Conservation (phyloP, 169 alveolate genomes). For the Plasmodium vivax region DNA sequence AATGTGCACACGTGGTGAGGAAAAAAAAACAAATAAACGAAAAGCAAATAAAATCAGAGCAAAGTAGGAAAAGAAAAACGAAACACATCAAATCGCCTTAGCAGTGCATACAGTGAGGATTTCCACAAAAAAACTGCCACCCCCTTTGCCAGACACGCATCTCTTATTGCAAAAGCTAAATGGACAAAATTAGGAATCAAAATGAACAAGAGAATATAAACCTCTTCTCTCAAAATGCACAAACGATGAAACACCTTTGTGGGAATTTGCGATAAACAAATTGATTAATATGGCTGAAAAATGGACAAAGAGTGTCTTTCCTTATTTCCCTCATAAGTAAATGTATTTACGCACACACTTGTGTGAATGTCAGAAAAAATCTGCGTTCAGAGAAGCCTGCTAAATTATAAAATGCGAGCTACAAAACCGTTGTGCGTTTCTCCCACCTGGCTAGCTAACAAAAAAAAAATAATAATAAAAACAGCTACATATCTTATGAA, state of each 20-base stretch:
- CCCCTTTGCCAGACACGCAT: neutral
- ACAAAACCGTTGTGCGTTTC: neutral
- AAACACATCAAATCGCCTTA: neutral
- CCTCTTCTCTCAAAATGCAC: neutral
- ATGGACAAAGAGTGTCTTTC: neutral
- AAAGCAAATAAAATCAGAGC: neutral
- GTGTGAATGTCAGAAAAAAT: neutral
- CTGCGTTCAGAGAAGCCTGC: neutral
- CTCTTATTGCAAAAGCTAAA: neutral
- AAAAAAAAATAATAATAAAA: neutral
- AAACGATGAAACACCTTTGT: neutral
- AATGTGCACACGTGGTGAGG: neutral
- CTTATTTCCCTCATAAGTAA: neutral
- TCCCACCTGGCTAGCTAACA: neutral
- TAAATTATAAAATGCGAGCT: neutral
- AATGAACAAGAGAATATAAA: neutral
- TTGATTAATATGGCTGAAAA: neutral
- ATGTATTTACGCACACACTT: neutral
- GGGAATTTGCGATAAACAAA: neutral
- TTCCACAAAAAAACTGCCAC: neutral
- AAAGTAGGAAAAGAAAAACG: neutral
- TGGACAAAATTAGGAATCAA: neutral
- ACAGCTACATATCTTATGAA: slow-evolving; percentile 1
- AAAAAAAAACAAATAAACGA: neutral
- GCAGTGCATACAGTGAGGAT: neutral